Percentiles rank a stretch among this genome's conserved stretches.
These are phyloP conservation scores for Boletus tomentosulus DNA, from an alignment of 768 basidiomycete species.

Conservation along the genomic window DNA sequence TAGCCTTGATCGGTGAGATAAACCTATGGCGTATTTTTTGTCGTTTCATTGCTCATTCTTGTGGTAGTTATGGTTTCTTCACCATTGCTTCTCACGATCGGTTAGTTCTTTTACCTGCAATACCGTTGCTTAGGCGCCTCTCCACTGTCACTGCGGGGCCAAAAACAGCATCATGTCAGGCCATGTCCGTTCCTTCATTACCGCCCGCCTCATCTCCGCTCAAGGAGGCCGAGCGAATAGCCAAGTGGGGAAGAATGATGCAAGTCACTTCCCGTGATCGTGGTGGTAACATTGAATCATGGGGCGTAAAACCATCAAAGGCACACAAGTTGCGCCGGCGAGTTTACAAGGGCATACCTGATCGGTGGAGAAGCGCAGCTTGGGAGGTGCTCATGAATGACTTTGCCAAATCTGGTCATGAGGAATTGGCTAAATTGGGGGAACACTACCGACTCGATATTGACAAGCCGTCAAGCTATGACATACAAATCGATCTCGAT, in stretches of 20 bases:
- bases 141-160: slow-evolving; percentile 43
- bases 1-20: slow-evolving; percentile 80
- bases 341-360: slow-evolving; percentile 94
- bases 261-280: slow-evolving; percentile 60
- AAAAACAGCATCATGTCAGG: slow-evolving; percentile 41
- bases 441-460: slow-evolving; percentile 57
- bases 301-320: slow-evolving; percentile 65
- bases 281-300: slow-evolving; percentile 73
- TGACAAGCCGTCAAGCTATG: slow-evolving; percentile 81
- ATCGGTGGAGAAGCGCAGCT: slow-evolving; percentile 89
- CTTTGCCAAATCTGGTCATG: slow-evolving; percentile 43
- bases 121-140: slow-evolving; percentile 60
- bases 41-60: slow-evolving; percentile 11
- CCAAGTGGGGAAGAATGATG: slow-evolving; percentile 94
- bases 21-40: neutral
- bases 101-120: slow-evolving; percentile 62
- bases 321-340: slow-evolving; percentile 67
- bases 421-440: slow-evolving; percentile 42
- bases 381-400: slow-evolving; percentile 81
- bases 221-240: slow-evolving; percentile 74
- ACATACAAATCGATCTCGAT: slow-evolving; percentile 97
- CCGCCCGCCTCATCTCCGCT: slow-evolving; percentile 43
- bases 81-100: slow-evolving; percentile 77
- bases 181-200: slow-evolving; percentile 43
- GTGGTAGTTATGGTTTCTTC: slow-evolving; percentile 87